Conservation (phyloP, 2,329 filamentous ascomycete species). For the Botryotinia narcissicola region DNA sequence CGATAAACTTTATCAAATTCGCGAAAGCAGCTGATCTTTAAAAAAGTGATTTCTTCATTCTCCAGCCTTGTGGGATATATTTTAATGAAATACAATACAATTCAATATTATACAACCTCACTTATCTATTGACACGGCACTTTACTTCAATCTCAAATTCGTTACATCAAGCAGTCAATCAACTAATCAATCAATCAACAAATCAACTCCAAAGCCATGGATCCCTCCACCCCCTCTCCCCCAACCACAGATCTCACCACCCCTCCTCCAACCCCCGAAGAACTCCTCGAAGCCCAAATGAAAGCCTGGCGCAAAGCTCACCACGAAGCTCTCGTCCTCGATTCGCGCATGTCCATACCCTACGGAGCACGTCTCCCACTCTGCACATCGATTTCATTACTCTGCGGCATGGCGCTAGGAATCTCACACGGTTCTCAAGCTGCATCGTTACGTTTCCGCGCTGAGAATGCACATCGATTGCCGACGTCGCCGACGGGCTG, state of each 20-base stretch:
- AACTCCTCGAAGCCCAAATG: slow-evolving; percentile 2
- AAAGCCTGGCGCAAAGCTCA: not conserved
- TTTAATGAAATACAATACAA: not conserved
- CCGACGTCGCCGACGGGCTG: slow-evolving; percentile 80
- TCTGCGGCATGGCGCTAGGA: slow-evolving; percentile 69
- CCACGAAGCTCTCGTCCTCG: slow-evolving; percentile 16
- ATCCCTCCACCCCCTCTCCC: not conserved
- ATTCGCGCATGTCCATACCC: slow-evolving; percentile 56
- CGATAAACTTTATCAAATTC: not conserved
- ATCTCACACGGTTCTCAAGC: slow-evolving; percentile 69
- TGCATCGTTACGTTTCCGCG: slow-evolving; percentile 80
- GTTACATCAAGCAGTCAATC: not conserved
- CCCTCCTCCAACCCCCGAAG: not conserved
- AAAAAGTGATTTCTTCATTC: not conserved
- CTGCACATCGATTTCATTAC: slow-evolving; percentile 60
- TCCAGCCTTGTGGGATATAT: not conserved
- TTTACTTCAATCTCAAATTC: not conserved
- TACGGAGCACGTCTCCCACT: slow-evolving; percentile 64
- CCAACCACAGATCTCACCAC: not conserved
- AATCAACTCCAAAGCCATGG: not conserved
- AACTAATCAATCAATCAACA: not conserved
- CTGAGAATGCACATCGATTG: slow-evolving; percentile 93
- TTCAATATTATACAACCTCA: not conserved
- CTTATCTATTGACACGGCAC: not conserved
- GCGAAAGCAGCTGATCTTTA: slow-evolving; percentile 14